Conservation (phyloP, 768 basidiomycete species). For the Termitomyces sp. region DNA sequence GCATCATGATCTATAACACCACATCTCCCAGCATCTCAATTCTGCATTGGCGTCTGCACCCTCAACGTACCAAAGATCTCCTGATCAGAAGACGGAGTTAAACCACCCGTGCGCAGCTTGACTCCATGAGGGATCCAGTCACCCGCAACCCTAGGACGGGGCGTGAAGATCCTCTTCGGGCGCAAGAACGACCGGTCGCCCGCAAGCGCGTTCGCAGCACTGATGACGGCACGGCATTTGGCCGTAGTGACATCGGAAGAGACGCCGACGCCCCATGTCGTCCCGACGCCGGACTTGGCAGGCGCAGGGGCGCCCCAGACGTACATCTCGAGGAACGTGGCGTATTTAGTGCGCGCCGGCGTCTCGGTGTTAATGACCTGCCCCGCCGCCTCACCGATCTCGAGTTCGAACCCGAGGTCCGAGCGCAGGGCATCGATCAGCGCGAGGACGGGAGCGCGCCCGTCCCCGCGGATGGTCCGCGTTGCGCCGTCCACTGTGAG, state of each 20-base stretch:
- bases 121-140: slow-evolving; percentile 23
- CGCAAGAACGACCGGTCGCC: slow-evolving; percentile 49
- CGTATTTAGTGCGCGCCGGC: slow-evolving; percentile 47
- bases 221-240: slow-evolving; percentile 72
- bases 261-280: slow-evolving; percentile 72
- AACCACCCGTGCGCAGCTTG: slow-evolving; percentile 22
- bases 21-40: not conserved
- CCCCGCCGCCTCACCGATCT: slow-evolving; percentile 70
- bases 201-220: slow-evolving; percentile 65
- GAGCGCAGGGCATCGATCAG: slow-evolving; percentile 69
- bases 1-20: not conserved
- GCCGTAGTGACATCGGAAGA: slow-evolving; percentile 72
- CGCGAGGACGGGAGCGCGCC: slow-evolving; percentile 77
- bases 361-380: slow-evolving; percentile 53
- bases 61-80: slow-evolving; percentile 12
- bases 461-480: slow-evolving; percentile 69
- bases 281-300: slow-evolving; percentile 47
- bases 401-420: slow-evolving; percentile 63
- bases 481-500: slow-evolving; percentile 64
- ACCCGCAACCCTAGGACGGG: slow-evolving; percentile 18
- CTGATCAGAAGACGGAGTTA: slow-evolving; percentile 13
- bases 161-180: slow-evolving; percentile 26
- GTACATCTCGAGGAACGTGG: slow-evolving; percentile 76
- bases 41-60: slow-evolving; percentile 12
- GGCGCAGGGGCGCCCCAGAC: slow-evolving; percentile 43